phyloP scores from a whole-genome alignment of 805 yeast genomes.

The Lachancea meyersii region DNA sequence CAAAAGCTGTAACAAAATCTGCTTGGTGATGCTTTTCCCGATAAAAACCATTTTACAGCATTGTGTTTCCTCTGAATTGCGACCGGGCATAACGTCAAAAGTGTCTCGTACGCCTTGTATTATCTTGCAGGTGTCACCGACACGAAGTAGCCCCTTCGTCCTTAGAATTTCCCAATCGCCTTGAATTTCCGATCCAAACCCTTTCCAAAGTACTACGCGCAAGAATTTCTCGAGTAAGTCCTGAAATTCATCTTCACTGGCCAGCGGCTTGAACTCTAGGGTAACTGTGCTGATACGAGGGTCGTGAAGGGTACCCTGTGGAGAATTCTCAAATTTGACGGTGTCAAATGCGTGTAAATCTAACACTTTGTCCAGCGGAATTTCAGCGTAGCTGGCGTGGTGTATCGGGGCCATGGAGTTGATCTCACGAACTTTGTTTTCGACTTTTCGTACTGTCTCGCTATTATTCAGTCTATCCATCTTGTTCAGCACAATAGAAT shows the following conservation, averaged over 20 bases:
- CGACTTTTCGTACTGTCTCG: constrained; percentile 29
- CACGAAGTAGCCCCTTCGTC: constrained; percentile 65
- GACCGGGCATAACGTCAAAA: constrained; percentile 62
- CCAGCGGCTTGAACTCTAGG: constrained; percentile 40
- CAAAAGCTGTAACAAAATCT: constrained; percentile 29
- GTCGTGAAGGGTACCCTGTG: constrained; percentile 37
- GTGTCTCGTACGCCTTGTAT: constrained; percentile 92
- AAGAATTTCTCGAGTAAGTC: constrained; percentile 51
- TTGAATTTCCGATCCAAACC: constrained; percentile 42
- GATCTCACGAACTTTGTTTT: constrained; percentile 38
- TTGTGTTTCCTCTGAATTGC: constrained; percentile 29
- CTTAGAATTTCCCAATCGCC: constrained; percentile 61
- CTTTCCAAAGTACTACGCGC: constrained; percentile 67
- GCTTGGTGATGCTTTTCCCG: constrained; percentile 53
- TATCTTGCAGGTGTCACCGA: constrained; percentile 44
- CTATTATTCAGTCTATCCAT: constrained; percentile 45
- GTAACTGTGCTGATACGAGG: constrained; percentile 50
- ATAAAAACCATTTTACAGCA: constrained; percentile 64
- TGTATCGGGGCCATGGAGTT: constrained; percentile 65
- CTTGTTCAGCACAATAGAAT: constrained; percentile 73
- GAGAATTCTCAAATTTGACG: constrained; percentile 12
- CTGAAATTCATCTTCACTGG: constrained; percentile 34
- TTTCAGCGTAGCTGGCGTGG: constrained; percentile 67
- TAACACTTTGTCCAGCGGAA: constrained; percentile 56
- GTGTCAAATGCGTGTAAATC: constrained; percentile 75